Conservation (phyloP, 352 stramenopile genomes). For the Phytophthora lateralis region DNA sequence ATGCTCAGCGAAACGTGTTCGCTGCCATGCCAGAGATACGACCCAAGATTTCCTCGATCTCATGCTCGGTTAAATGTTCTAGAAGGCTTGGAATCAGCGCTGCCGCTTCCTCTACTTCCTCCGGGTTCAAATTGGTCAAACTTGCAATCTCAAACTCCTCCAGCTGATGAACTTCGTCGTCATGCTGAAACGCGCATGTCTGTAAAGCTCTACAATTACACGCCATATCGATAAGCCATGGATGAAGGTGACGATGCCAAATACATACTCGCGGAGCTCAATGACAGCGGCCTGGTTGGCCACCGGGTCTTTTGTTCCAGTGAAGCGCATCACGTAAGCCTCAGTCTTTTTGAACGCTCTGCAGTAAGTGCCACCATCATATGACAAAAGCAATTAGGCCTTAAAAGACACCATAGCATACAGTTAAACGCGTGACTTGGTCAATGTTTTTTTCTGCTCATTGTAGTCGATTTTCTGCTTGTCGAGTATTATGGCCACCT, state of each 20-base stretch:
- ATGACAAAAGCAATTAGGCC: background rate
- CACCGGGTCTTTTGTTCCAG: slow-evolving; percentile 85
- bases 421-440: slow-evolving; percentile 9
- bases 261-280: slow-evolving; percentile 79
- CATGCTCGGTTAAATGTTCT: slow-evolving; percentile 80
- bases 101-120: slow-evolving; percentile 83
- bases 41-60: slow-evolving; percentile 86
- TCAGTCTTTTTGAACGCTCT: slow-evolving; percentile 91
- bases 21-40: slow-evolving; percentile 79
- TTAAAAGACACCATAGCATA: background rate
- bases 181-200: slow-evolving; percentile 71
- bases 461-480: slow-evolving; percentile 89
- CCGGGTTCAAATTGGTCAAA: slow-evolving; percentile 84
- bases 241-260: background rate
- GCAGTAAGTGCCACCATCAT: background rate
- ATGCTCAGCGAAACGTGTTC: slow-evolving; percentile 60
- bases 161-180: slow-evolving; percentile 71
- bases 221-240: background rate
- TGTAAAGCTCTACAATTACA: slow-evolving; percentile 60
- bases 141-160: slow-evolving; percentile 89
- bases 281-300: slow-evolving; percentile 85
- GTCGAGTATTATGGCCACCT: slow-evolving; percentile 85
- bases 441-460: slow-evolving; percentile 84
- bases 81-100: slow-evolving; percentile 82
- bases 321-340: slow-evolving; percentile 88